Conservation (phyloP, 768 basidiomycete species). For the Lentinula sp. region DNA sequence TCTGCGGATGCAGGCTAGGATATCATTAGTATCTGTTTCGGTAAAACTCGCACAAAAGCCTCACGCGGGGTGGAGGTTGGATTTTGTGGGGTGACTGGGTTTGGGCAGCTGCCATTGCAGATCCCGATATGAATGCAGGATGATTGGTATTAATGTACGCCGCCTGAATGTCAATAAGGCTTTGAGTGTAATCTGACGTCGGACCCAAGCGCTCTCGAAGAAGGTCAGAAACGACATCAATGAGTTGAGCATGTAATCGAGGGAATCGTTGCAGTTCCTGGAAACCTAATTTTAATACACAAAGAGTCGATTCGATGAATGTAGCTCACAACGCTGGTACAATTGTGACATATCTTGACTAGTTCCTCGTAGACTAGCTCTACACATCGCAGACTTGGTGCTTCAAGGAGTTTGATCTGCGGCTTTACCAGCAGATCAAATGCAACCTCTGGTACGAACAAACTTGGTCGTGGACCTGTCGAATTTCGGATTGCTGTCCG, state of each 20-base stretch:
- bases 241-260: constrained; percentile 82
- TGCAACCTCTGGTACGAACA: constrained; percentile 96
- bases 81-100: constrained; percentile 32
- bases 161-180: constrained; percentile 93
- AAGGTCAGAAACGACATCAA: constrained; percentile 96
- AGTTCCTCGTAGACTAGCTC: constrained; percentile 98
- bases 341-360: constrained; percentile 99
- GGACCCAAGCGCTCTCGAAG: constrained; percentile 93
- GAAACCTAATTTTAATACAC: neutral
- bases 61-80: constrained; percentile 46
- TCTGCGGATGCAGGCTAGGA: constrained; percentile 60
- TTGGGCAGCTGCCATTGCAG: constrained; percentile 41
- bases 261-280: constrained; percentile 97
- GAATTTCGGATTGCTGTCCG: constrained; percentile 98
- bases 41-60: constrained; percentile 17
- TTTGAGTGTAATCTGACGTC: constrained; percentile 94
- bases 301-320: neutral
- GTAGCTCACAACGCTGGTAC: constrained; percentile 72
- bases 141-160: constrained; percentile 99
- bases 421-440: constrained; percentile 97
- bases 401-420: constrained; percentile 93
- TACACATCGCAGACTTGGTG: constrained; percentile 91
- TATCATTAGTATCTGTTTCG: constrained; percentile 12
- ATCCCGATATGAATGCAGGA: constrained; percentile 85
- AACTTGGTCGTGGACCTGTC: constrained; percentile 90